These are phyloP conservation scores for Fusarium sp. DNA, from an alignment of 2,329 filamentous ascomycete species.

Conservation along the genomic window DNA sequence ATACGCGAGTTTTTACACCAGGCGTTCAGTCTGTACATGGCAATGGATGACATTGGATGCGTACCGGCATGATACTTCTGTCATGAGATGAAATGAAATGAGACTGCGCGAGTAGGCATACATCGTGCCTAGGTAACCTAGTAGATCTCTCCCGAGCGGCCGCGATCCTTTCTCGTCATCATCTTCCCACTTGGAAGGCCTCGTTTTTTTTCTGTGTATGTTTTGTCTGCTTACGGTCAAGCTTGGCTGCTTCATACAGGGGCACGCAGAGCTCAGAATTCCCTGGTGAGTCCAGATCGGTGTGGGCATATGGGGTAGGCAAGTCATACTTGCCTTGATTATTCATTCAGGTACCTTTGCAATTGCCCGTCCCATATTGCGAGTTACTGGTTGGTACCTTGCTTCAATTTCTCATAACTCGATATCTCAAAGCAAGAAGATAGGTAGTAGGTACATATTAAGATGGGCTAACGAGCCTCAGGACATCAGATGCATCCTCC, in stretches of 20 bases:
- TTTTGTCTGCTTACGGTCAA: neutral
- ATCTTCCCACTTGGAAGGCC: conserved; percentile 29
- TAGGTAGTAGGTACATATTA: neutral
- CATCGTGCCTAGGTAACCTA: neutral
- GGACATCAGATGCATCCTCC: conserved; percentile 6
- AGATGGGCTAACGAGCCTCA: conserved; percentile 4
- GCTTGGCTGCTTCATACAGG: conserved; percentile 3
- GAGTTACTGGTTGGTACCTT: neutral
- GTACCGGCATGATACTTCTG: conserved; percentile 25
- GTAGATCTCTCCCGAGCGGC: conserved; percentile 12
- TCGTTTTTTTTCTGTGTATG: conserved; percentile 19
- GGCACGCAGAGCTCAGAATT: neutral
- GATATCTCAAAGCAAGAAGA: neutral
- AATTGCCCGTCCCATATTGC: neutral
- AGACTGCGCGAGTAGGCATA: neutral
- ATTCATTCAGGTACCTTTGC: conserved; percentile 5
- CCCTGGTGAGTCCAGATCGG: conserved; percentile 3
- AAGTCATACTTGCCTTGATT: neutral
- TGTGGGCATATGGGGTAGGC: neutral
- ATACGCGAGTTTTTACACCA: conserved; percentile 5
- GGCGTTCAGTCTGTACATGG: conserved; percentile 14
- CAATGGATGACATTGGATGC: conserved; percentile 1
- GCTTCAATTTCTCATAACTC: neutral
- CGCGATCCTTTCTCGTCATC: conserved; percentile 27
- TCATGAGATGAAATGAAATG: conserved; percentile 28